These are phyloP conservation scores for Hypocreales sp. DNA, from an alignment of 2,329 filamentous ascomycete species.

Conservation along the genomic window DNA sequence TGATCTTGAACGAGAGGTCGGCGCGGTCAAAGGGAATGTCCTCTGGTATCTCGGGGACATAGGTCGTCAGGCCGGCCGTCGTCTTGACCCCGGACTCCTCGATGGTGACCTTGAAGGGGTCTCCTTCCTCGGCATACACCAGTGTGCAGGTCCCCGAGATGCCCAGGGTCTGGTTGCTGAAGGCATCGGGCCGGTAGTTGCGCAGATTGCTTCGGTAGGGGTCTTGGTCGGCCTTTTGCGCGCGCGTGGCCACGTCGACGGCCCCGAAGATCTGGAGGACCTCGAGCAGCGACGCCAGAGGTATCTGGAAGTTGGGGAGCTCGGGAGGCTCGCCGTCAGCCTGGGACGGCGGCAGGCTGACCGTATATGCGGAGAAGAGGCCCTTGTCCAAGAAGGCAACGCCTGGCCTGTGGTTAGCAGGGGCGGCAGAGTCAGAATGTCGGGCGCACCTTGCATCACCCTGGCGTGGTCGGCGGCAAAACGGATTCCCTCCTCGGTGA, in stretches of 20 bases:
- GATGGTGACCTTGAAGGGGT: slow-evolving; percentile 69
- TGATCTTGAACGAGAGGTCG: slow-evolving; percentile 75
- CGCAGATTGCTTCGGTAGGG: slow-evolving; percentile 45
- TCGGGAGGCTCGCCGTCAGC: slow-evolving; percentile 23
- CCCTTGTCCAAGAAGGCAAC: slow-evolving; percentile 70
- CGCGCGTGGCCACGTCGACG: slow-evolving; percentile 48
- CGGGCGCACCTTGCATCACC: slow-evolving; percentile 65
- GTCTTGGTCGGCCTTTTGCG: slow-evolving; percentile 42
- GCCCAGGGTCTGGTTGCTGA: slow-evolving; percentile 68
- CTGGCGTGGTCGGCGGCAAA: slow-evolving; percentile 80
- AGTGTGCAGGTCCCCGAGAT: slow-evolving; percentile 78
- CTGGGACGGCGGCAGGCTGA: slow-evolving; percentile 31
- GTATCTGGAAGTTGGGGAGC: slow-evolving; percentile 69
- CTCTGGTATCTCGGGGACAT: slow-evolving; percentile 57
- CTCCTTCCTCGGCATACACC: slow-evolving; percentile 58
- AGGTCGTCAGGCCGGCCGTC: slow-evolving; percentile 80
- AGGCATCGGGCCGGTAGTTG: slow-evolving; percentile 55
- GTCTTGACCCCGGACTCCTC: slow-evolving; percentile 79
- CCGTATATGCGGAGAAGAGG: slow-evolving; percentile 75
- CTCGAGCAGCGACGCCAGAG: slow-evolving; percentile 74
- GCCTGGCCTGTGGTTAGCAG: slow-evolving; percentile 9
- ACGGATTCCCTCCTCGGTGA: slow-evolving; percentile 70
- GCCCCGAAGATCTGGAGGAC: slow-evolving; percentile 91
- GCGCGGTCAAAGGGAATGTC: slow-evolving; percentile 82
- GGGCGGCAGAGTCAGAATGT: slow-evolving; percentile 1